A percentile compares a stretch with the other conserved stretches of the same genome.
Evolutionary conservation across 768 basidiomycete species (phyloP).

Genomic region (Psilocybe sp.): DNA sequence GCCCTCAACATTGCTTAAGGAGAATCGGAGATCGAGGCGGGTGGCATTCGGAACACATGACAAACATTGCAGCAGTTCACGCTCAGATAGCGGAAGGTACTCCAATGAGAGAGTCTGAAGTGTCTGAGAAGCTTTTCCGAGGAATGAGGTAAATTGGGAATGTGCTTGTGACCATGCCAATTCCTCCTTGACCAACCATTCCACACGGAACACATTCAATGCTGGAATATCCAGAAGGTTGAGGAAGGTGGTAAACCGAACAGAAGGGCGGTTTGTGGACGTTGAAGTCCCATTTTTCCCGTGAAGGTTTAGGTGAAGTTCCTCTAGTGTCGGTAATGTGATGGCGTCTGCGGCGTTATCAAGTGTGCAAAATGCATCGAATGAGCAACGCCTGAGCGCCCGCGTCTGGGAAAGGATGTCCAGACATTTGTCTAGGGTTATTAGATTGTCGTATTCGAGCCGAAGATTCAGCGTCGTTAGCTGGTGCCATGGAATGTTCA

Average conservation of each 20-base stretch:
- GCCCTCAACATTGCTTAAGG: slow-evolving; percentile 25
- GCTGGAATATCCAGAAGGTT: slow-evolving; percentile 24
- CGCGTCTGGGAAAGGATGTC: slow-evolving; percentile 29
- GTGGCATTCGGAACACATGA: slow-evolving; percentile 24
- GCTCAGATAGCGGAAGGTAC: slow-evolving; percentile 37
- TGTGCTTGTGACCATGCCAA: slow-evolving; percentile 19
- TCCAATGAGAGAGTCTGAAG: slow-evolving; percentile 30
- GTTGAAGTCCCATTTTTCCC: slow-evolving; percentile 8
- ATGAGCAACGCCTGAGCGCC: slow-evolving; percentile 28
- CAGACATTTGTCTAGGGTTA: slow-evolving; percentile 34
- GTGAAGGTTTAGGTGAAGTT: slow-evolving; percentile 32
- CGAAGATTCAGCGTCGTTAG: slow-evolving; percentile 35
- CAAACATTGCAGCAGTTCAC: slow-evolving; percentile 30
- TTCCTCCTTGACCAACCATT: slow-evolving; percentile 28
- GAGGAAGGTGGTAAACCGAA: slow-evolving; percentile 29
- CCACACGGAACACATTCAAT: slow-evolving; percentile 29
- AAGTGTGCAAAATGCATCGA: slow-evolving; percentile 31
- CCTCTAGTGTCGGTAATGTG: slow-evolving; percentile 27
- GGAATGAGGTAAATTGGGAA: slow-evolving; percentile 25
- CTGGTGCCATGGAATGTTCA: slow-evolving; percentile 38
- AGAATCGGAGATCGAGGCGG: slow-evolving; percentile 31
- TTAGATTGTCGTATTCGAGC: slow-evolving; percentile 27
- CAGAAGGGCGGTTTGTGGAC: slow-evolving; percentile 13
- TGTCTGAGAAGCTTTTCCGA: slow-evolving; percentile 22
- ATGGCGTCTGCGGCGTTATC: slow-evolving; percentile 9